Conservation (phyloP, 2,329 filamentous ascomycete genomes). For the Trichoderma koningiopsis region DNA sequence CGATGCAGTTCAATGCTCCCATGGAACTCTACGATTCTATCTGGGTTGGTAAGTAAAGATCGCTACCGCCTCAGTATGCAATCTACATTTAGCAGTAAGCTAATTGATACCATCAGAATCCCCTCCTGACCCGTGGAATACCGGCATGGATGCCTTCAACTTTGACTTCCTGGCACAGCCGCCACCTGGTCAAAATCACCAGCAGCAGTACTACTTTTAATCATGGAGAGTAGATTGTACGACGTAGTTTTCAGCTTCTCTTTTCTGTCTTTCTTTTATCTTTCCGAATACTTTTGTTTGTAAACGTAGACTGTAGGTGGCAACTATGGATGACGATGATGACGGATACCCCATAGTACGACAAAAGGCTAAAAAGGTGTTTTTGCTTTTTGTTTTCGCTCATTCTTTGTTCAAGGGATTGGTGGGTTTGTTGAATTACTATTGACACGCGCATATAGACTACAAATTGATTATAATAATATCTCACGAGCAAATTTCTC, state of each 20-base stretch:
- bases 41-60: slow-evolving; percentile 60
- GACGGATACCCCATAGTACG: not conserved
- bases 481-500: not conserved
- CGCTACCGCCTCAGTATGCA: not conserved
- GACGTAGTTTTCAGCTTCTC: not conserved
- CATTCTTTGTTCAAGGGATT: not conserved
- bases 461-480: not conserved
- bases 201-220: slow-evolving; percentile 63
- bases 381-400: not conserved
- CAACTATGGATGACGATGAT: slow-evolving; percentile 8
- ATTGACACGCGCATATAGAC: not conserved
- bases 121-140: slow-evolving; percentile 59
- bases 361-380: not conserved
- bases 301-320: not conserved
- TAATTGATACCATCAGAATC: slow-evolving; percentile 49
- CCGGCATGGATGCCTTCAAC: slow-evolving; percentile 56
- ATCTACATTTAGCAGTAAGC: slow-evolving; percentile 4
- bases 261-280: not conserved
- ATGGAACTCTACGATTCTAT: slow-evolving; percentile 71
- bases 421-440: not conserved
- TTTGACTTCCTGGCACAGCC: slow-evolving; percentile 64
- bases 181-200: slow-evolving; percentile 59
- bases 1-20: slow-evolving; percentile 62
- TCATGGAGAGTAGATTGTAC: not conserved
- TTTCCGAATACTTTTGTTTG: not conserved